Base-by-base conservation (phyloP, 2,329 filamentous ascomycete species). In the Trematosphaeria pertusa region DNA sequence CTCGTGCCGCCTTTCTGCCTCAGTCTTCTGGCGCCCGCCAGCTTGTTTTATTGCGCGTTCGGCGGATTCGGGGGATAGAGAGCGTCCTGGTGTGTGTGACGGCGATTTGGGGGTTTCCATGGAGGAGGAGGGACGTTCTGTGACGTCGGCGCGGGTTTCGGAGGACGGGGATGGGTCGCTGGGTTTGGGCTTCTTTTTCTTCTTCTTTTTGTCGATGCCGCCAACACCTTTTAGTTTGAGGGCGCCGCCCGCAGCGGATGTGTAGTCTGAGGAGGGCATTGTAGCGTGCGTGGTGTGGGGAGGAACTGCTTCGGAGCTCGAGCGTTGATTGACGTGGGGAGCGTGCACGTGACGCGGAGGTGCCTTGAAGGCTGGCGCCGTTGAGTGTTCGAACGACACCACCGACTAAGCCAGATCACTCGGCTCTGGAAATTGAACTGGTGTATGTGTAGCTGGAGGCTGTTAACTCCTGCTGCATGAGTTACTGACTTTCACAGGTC, bases 191-290 rank as follows among this genome's bases (percentile, higher is more conserved):
- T 59, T 67, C 56, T 76, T 75, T 59, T 78, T 78, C 59, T 80
- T 83, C 64, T 79, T 84, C 59, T 86, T 88, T 69, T 85, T 87
- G 64, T 87, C 85, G 56, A 83, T 76, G 64, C 69, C 62, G 36
- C 83, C 86, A 52, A 78, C 82, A 64, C 91, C 91, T 76, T 97
- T 97, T 50, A 97, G 82, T 69, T 90, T 93, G 24, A 97, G 82
- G 51, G 87, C 87, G 61, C 91, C 91, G 63, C 87, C 84, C 47
- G 84, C 81, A 50, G 82, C 81, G 46, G 84, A 76, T 37, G 80
- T 73, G 76, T 95, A 95, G 59, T 95, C 89, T 70, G 89, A 87
- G 44, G 84, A 81, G 18, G 86, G 82, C 88, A 91, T 91, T 30
- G 43, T 45, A 17, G 36, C 21, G 44, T 48, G 50, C 35, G 40